Evolutionary conservation across 164 flowering plant species (phyloP), one percentile per base, ranked within the genome.

Genomic region (Annona squamosa): DNA sequence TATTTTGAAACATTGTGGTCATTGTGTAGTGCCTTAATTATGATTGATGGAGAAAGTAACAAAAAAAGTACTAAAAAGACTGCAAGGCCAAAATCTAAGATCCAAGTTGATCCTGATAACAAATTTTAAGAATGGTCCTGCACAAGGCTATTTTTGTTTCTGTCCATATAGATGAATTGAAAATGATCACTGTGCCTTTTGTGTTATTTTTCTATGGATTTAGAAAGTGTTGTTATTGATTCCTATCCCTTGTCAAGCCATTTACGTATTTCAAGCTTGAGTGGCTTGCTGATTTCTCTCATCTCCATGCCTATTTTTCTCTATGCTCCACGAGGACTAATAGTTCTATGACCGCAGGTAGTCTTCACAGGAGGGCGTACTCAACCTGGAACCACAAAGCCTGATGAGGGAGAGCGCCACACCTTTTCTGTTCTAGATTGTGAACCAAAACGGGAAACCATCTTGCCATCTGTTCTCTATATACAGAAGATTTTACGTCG

Each of bases 341-440:
- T 76, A 61, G 17, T 13, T 45, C 62, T 75, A 12, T 6, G 19
- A 75, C 5, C 82, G 77, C 82, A 95, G 99, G 99, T 94, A 70
- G 85, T 84, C 79, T 92, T 94, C 89, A 94, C 87, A 10, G 99
- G 99, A 67, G 94, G 96, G 18, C 95, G 97, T 43, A 91, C 97
- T 52, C 99, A 94, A 85, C 97, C 97, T 83, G 97, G 99, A 74
- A 94, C 99, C 61, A 89, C 88, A 46, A 94, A 94, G 74, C 84
- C 95, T 80, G 99, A 94, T 87, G 99, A 94, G 86, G 99, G 99
- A 79, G 99, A 92, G 84, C 91, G 91, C 75, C 99, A 92, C 72
- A 76, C 91, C 71, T 90, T 82, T 82, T 92, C 99, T 78, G 79
- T 94, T 74, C 74, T 94, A 79, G 97, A 91, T 73, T 86, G 90